Evolutionary conservation across 1,139 yeast species (phyloP), one percentile per base, ranked within the genome.

Genomic region (Candida albicans): DNA sequence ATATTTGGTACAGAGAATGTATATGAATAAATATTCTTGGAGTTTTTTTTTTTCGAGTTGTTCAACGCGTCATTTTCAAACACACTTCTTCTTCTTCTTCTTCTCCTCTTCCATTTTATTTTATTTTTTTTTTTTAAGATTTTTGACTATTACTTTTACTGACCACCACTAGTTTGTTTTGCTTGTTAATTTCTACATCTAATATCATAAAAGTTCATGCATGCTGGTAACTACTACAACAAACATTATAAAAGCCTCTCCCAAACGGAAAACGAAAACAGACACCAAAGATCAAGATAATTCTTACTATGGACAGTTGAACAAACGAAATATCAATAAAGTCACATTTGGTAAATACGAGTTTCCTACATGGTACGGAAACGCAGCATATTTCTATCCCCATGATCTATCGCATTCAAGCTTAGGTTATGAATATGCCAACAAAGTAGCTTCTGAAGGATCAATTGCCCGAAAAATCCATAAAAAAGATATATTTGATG

Each of bases 331-430:
- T 62, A 82, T 89, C 37, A 64, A 61, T n/a, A 62, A 74, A 33
- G 87, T 89, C 6, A 77, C 75, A 31, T 77, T 85, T 47, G 96
- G 96, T 1, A 69, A 72, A 36, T 75, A 73, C 52, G 77, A 78
- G 51, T 82, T 88, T 50, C 76, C 79, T 42, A 82, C 96, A 1
- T 88, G 96, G 96, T 89, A 86, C 60, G 95, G 95, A 1, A 85
- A 86, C 55, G 79, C 87, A 3, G 95, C 89, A 1, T 84, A 87
- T 57, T 88, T 87, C 50, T 57, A 55, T 52, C 52, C 67, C 50
- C 44, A 61, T 42, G 63, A 64, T 41, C 28, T 37, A 11, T 33
- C 33, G n/a, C 66, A 62, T 49, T 40, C 54, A 11, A 55, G 56
- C 31, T 54, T 75, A 35, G 81, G 78, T 3, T 55, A 52, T 36